phyloP scores from a whole-genome alignment of 495 filamentous ascomycete species.

The Penicillium subrubescens region DNA sequence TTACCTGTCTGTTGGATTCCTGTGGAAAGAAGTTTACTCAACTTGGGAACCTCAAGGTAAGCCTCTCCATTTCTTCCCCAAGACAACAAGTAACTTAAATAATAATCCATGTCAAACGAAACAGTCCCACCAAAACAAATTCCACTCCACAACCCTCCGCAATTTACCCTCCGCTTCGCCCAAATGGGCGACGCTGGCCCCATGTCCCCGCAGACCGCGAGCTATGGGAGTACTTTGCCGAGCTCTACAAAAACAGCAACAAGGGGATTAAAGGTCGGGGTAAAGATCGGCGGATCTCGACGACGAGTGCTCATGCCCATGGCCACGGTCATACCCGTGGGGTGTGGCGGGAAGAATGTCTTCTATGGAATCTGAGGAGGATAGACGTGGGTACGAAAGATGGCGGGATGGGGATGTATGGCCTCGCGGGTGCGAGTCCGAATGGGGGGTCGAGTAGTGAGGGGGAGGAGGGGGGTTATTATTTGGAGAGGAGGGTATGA shows the following conservation, averaged over 20 bases:
- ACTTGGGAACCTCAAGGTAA: conserved; percentile 85
- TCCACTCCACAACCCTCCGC: conserved; percentile 72
- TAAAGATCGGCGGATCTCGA: conserved; percentile 65
- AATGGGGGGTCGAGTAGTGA: background rate
- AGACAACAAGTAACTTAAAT: too few species aligned
- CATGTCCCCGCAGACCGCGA: conserved; percentile 71
- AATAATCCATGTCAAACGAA: too few species aligned
- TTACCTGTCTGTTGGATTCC: conserved; percentile 75
- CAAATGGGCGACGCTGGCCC: conserved; percentile 60
- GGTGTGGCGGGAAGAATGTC: conserved; percentile 14
- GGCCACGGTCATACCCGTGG: background rate
- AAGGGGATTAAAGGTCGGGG: conserved; percentile 94
- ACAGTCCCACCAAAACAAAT: conserved; percentile 93
- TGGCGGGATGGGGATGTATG: background rate
- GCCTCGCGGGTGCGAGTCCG: background rate
- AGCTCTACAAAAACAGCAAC: conserved; percentile 90
- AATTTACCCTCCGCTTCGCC: conserved; percentile 72
- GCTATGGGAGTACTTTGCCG: conserved; percentile 82
- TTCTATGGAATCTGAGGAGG: conserved; percentile 31
- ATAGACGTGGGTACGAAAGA: conserved; percentile 27
- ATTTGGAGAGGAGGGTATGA: conserved; percentile 4
- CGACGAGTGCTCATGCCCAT: conserved; percentile 3
- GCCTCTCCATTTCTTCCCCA: background rate
- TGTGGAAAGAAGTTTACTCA: conserved; percentile 88
- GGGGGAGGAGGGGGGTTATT: background rate